Conservation (phyloP, 306 rosid genomes). For the Cicer chorassanicum region DNA sequence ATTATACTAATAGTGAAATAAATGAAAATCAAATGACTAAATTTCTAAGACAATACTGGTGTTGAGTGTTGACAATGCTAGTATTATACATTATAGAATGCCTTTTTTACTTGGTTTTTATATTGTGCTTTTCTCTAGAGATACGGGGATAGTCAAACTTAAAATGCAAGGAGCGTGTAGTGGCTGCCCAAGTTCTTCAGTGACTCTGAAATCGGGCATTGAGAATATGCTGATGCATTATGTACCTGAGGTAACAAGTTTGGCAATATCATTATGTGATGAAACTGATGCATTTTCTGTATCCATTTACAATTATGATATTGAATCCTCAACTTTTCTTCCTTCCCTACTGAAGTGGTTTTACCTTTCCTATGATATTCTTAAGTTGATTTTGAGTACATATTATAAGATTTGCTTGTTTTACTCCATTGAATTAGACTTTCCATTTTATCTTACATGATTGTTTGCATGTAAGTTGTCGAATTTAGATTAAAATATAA, state of each 20-base stretch:
- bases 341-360: background rate
- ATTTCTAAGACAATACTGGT: background rate
- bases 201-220: conserved; percentile 96
- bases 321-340: conserved; percentile 37
- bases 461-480: background rate
- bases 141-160: conserved; percentile 83
- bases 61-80: conserved; percentile 8
- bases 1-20: background rate
- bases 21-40: background rate
- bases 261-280: conserved; percentile 26
- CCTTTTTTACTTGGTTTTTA: background rate
- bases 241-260: conserved; percentile 86
- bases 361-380: background rate
- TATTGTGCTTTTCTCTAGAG: conserved; percentile 57
- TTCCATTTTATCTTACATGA: background rate
- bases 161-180: conserved; percentile 70
- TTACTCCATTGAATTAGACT: background rate
- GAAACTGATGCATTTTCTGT: conserved; percentile 26
- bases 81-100: background rate
- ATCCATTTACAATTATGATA: background rate
- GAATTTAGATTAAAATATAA: background rate
- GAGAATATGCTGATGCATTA: conserved; percentile 98
- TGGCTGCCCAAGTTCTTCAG: conserved; percentile 99
- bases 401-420: background rate
- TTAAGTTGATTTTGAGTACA: background rate